Percentiles rank a stretch among this genome's conserved stretches.
Evolutionary conservation across 371 early-diverging fungal species (phyloP).

Genomic region (Quaeritorhiza haematococci): DNA sequence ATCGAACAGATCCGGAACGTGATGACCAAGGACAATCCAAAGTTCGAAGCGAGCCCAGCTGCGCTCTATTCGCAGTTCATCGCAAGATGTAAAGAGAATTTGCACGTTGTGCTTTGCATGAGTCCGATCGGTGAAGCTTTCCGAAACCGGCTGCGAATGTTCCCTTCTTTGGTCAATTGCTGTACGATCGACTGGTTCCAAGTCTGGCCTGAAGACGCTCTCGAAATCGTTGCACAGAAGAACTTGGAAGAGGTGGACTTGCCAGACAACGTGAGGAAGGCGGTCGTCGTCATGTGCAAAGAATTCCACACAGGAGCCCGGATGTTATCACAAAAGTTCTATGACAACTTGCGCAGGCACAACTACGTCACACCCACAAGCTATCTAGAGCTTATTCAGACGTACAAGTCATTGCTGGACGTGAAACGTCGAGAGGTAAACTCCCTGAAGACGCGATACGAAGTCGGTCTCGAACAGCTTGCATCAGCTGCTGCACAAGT

Average conservation of each 20-base stretch:
- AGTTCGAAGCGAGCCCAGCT: conserved; percentile 42
- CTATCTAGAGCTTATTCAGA: conserved; percentile 49
- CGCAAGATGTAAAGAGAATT: conserved; percentile 46
- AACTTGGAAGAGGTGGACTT: conserved; percentile 50
- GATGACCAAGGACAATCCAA: conserved; percentile 45
- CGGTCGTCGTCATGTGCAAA: conserved; percentile 46
- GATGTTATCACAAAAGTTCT: conserved; percentile 35
- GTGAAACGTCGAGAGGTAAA: conserved; percentile 43
- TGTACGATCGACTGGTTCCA: conserved; percentile 61
- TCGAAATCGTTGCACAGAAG: conserved; percentile 45
- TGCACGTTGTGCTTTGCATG: conserved; percentile 53
- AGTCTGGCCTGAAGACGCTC: conserved; percentile 56
- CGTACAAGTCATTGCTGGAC: conserved; percentile 44
- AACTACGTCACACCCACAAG: conserved; percentile 52
- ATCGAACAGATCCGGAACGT: conserved; percentile 43
- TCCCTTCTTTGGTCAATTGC: conserved; percentile 52
- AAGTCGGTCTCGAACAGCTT: conserved; percentile 47
- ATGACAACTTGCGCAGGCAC: conserved; percentile 35
- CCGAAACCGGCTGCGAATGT: conserved; percentile 48
- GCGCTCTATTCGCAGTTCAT: conserved; percentile 50
- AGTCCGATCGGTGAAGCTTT: conserved; percentile 56
- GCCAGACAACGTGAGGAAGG: conserved; percentile 23
- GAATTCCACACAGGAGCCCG: conserved; percentile 41
- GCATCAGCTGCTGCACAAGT: conserved; percentile 48
- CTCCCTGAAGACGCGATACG: conserved; percentile 41